Evolutionary conservation across 306 rosid species (phyloP), one percentile per base, ranked within the genome.

Genomic region (Cicer judaicum): DNA sequence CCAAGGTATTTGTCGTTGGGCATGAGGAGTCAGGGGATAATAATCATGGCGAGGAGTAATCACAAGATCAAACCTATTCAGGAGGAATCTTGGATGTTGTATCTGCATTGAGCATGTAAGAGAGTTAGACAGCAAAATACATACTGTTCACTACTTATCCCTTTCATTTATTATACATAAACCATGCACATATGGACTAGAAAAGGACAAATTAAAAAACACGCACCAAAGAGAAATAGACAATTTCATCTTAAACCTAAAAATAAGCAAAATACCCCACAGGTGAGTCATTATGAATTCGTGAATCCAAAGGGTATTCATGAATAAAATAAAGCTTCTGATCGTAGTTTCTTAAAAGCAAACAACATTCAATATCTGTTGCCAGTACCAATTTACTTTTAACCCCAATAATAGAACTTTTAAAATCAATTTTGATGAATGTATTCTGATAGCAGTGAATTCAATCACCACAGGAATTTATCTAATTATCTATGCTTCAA

Each of bases 31-130:
- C 83, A 78, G 69, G 0, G 96, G 93, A 75, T 85, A 93, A 81
- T 93, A 93, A 82, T 91, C 98, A 84, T 91, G 98, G 12, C 61
- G 83, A 15, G 97, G 97, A 78, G 97, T 78, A 50, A 92, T 80
- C 57, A 94, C 95, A 87, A 94, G 83, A 81, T 94, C 99, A 87
- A 92, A 94, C 86, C 93, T 86, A 80, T 81, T 76, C 69, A 94
- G 79, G 70, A 60, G 70, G 4, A 83, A 83, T 81, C 99, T 87
- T 34, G 97, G 99, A 84, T 92, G 97, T 78, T 94, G 97, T 87
- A 94, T 90, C 96, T 94, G 95, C 76, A 84, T 80, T 43, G 77
- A 14, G 47, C 59, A 60, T 54, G 36, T 52, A 50, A 82, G 77
- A 61, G 68, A 41, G 65, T 75, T 54, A 77, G 57, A 75, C 74